phyloP scores from a whole-genome alignment of 2,329 filamentous ascomycete genomes.

The Emmonsiellopsis sp. region DNA sequence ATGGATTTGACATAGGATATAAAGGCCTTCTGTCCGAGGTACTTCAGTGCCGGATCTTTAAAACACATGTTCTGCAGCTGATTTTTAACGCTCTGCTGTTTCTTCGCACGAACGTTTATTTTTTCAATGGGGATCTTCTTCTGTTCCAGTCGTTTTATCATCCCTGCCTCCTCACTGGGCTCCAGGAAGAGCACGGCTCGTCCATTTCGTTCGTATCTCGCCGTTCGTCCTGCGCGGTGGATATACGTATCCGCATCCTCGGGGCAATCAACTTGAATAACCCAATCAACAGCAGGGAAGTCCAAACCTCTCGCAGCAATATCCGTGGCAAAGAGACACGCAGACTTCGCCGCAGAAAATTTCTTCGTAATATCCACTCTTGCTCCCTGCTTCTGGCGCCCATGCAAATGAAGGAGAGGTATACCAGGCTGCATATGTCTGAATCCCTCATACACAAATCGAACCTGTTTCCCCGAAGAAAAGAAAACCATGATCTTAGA shows the following conservation, averaged over 20 bases:
- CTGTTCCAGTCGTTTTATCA: constrained; percentile 72
- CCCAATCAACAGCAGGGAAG: constrained; percentile 95
- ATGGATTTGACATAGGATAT: constrained; percentile 80
- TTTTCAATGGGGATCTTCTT: constrained; percentile 84
- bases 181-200: constrained; percentile 85
- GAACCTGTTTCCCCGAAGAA: constrained; percentile 90
- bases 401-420: constrained; percentile 82
- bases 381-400: constrained; percentile 83
- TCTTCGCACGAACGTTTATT: constrained; percentile 80
- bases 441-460: constrained; percentile 90
- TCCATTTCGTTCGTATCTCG: constrained; percentile 82
- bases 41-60: constrained; percentile 87
- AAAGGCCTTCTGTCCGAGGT: constrained; percentile 92
- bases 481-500: constrained; percentile 93
- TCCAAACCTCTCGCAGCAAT: constrained; percentile 90
- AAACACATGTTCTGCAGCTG: constrained; percentile 93
- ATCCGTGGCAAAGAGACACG: constrained; percentile 90
- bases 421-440: constrained; percentile 91
- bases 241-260: constrained; percentile 98
- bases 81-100: constrained; percentile 74
- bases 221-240: constrained; percentile 86
- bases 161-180: constrained; percentile 84
- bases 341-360: constrained; percentile 70
- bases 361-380: constrained; percentile 77
- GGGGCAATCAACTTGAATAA: constrained; percentile 95